A percentile compares a stretch with the other conserved stretches of the same genome.
Conservation (phyloP, 495 filamentous ascomycete species). For the Penicillium coprophilum region DNA sequence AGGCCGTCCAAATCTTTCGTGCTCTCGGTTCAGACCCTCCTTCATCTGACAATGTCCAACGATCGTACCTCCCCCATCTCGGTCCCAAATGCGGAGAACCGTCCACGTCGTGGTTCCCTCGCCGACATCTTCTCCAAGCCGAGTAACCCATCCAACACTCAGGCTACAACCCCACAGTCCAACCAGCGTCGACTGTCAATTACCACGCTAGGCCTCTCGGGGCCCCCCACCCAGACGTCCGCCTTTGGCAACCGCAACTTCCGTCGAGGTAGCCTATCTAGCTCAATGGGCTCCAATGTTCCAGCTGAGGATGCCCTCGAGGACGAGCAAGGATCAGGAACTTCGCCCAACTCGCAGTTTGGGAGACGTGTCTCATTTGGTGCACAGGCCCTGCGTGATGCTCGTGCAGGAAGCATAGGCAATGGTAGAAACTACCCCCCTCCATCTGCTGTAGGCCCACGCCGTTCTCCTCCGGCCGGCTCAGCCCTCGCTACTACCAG, state of each 20-base stretch:
- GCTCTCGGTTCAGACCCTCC: conserved; percentile 10
- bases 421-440: conserved; percentile 48
- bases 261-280: conserved; percentile 71
- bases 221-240: conserved; percentile 65
- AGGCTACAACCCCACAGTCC: conserved; percentile 42
- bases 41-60: conserved; percentile 44
- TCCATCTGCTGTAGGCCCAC: conserved; percentile 24
- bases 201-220: conserved; percentile 78
- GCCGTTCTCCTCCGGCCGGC: conserved; percentile 28
- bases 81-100: conserved; percentile 40
- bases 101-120: conserved; percentile 49
- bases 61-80: conserved; percentile 51
- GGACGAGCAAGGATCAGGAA: conserved; percentile 62
- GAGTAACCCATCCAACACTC: conserved; percentile 21
- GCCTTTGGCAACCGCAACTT: conserved; percentile 50
- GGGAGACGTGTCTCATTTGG: conserved; percentile 88
- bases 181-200: conserved; percentile 79
- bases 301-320: conserved; percentile 86
- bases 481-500: conserved; percentile 24
- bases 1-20: conserved; percentile 29
- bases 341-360: conserved; percentile 68
- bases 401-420: conserved; percentile 50
- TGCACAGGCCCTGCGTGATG: conserved; percentile 76
- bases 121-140: conserved; percentile 49
- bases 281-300: conserved; percentile 68